Base-by-base conservation (phyloP, 176 grass and related monocot species). In the Aegilops tauschii region DNA sequence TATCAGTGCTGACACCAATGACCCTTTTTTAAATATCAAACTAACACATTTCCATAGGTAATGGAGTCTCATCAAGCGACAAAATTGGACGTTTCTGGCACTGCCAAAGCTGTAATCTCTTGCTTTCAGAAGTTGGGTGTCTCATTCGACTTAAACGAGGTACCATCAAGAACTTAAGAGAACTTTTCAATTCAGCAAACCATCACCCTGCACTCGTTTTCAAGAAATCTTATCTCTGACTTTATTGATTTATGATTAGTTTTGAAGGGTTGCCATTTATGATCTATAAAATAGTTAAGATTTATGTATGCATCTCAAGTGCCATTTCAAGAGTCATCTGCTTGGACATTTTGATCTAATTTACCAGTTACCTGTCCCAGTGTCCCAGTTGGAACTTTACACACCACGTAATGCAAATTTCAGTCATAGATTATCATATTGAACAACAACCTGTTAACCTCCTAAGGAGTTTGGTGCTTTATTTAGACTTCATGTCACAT, bases 61-160 rank as follows among this genome's bases (percentile, higher is more conserved):
- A 95, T 98, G 96, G 96, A 98, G 82, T 98, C 93, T 27, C 96
- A 95, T 90, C 96, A 95, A 89, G 84, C 90, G 12, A 82, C 83
- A 68, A 98, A 98, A 80, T 88, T 98, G 83, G 96, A 98, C 30
- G 84, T 93, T 74, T 98, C 93, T 86, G 93, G 93, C 50, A 98
- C 93, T 73, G 93, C 96, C 30, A 95, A 98, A 87, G 90, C 93
- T 81, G 93, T 94, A 29, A 94, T 98, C 84, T 88, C 96, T 83
- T 95, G 90, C 85, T 96, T 98, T 85, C 79, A 94, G 82, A 96
- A 98, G 62, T 69, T 98, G 69, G 93, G 93, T 75, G 87, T 95
- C 25, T 75, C 82, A 10, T 98, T 95, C 28, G 70, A 94, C 86
- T 45, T 94, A 61, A 79, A 95, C 12, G 81, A 95, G 93, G 96